Base-by-base conservation (phyloP, 768 basidiomycete genomes). In the Scleroderma bovista region DNA sequence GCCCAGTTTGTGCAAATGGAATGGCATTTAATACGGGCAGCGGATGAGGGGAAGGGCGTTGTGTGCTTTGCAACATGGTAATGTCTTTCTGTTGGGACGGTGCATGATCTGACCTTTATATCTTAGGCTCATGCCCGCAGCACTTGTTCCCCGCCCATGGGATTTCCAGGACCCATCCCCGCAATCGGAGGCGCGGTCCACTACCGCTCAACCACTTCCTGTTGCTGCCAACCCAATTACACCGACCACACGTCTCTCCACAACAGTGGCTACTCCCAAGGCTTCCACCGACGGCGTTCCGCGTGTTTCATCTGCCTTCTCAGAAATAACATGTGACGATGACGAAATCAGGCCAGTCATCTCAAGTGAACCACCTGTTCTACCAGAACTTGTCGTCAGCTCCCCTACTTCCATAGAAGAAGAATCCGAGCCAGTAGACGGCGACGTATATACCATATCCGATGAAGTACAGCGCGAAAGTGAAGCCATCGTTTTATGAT, bases 1-100 rank as follows among this genome's bases (percentile, higher is more conserved):
- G 73, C 86, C 15, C 84, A 86, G 54, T 93, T 81, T 65, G 70
- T 88, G 55, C 85, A 93, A 56, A 80, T 78, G 39, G 89, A 94
- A 61, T 91, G 81, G 73, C 68, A 65, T 41, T 49, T 74, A 36
- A 87, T 93, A 61, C 74, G 78, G 59, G 68, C 61, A 19, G 79
- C 84, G 57, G 75, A 93, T 57, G 59, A 70, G 45, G 90, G 91
- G 1, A 64, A 79, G 58, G 91, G 91, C 17, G 92, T 93, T 33
- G 82, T 93, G 31, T 90, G 91, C 60, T 86, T 88, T 44, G 86
- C 91, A 6, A 94, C 91, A n/a, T 93, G 91, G 88, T 84, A 59
- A 23, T 23, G 74, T 65, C 6, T 23, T 34, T 22, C 5, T 9
- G 29, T 6, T n/a, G 12, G 31, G 12, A 40, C 36, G n/a, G 38